These are phyloP conservation scores for Vitis cinerea DNA, from an alignment of 164 flowering plant genomes.

Conservation along the genomic window DNA sequence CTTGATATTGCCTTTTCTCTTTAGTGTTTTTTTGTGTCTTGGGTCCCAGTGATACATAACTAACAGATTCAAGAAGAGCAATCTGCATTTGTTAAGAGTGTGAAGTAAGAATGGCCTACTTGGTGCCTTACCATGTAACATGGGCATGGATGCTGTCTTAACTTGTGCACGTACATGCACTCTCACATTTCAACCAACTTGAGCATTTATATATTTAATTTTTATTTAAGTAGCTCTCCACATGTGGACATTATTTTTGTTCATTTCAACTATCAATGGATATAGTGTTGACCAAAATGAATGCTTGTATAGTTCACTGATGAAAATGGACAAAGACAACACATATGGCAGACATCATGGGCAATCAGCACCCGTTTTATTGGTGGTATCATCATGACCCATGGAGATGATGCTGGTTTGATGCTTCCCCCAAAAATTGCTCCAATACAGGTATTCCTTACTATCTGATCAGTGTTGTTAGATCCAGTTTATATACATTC, in stretches of 20 bases:
- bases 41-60: too few relatives aligned
- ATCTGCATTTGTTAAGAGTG: too few relatives aligned
- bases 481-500: background rate
- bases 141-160: too few relatives aligned
- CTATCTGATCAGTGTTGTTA: background rate
- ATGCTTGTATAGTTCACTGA: constrained; percentile 64
- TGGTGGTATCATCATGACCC: constrained; percentile 95
- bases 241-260: background rate
- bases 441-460: constrained; percentile 67
- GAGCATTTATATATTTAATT: too few relatives aligned
- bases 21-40: too few relatives aligned
- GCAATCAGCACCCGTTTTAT: constrained; percentile 92
- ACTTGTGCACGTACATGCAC: too few relatives aligned
- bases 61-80: too few relatives aligned
- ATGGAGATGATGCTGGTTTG: constrained; percentile 89
- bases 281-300: background rate
- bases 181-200: too few relatives aligned
- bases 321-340: constrained; percentile 86
- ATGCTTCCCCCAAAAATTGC: constrained; percentile 94
- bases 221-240: background rate
- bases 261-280: background rate
- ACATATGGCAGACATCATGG: constrained; percentile 99
- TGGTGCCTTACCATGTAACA: too few relatives aligned
- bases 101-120: too few relatives aligned
- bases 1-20: too few relatives aligned